Evolutionary conservation across 2,329 filamentous ascomycete genomes (phyloP).

Genomic region (Lachnellula occidentalis): DNA sequence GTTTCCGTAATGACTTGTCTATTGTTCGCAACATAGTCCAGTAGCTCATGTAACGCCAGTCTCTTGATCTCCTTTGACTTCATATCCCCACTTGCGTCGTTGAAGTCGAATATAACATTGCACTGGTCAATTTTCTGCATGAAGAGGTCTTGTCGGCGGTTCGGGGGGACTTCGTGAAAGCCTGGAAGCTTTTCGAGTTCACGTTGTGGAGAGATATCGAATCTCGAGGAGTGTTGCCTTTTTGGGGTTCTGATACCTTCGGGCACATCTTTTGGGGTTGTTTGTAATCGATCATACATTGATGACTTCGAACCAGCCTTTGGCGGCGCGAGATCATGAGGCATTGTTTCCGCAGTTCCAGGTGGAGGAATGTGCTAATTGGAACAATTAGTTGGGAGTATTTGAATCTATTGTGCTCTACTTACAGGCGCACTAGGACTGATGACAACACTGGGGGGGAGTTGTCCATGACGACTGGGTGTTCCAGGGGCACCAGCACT

Average conservation of each 20-base stretch:
- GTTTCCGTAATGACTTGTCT: constrained; percentile 96
- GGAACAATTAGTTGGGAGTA: constrained; percentile 13
- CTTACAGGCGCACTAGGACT: constrained; percentile 89
- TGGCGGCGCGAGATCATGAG: constrained; percentile 89
- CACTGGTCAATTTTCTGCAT: constrained; percentile 99
- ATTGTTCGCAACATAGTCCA: constrained; percentile 98
- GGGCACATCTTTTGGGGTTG: constrained; percentile 92
- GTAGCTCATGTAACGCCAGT: constrained; percentile 86
- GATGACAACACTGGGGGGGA: constrained; percentile 86
- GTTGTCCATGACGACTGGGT: constrained; percentile 55
- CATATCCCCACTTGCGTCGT: constrained; percentile 96
- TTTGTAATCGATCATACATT: constrained; percentile 82
- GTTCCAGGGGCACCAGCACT: constrained; percentile 48
- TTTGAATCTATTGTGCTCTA: constrained; percentile 16
- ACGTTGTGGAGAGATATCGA: constrained; percentile 94
- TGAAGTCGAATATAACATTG: constrained; percentile 99
- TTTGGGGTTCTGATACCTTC: constrained; percentile 94
- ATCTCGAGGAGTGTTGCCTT: constrained; percentile 93
- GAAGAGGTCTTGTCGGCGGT: constrained; percentile 90
- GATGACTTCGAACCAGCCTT: constrained; percentile 86
- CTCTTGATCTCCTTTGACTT: constrained; percentile 99
- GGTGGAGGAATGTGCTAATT: constrained; percentile 82
- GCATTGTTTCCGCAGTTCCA: constrained; percentile 95
- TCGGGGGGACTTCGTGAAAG: constrained; percentile 95
- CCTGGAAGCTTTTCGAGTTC: constrained; percentile 96